Conservation (phyloP, 1,284 basidiomycete species). For the Malassezia caprae region DNA sequence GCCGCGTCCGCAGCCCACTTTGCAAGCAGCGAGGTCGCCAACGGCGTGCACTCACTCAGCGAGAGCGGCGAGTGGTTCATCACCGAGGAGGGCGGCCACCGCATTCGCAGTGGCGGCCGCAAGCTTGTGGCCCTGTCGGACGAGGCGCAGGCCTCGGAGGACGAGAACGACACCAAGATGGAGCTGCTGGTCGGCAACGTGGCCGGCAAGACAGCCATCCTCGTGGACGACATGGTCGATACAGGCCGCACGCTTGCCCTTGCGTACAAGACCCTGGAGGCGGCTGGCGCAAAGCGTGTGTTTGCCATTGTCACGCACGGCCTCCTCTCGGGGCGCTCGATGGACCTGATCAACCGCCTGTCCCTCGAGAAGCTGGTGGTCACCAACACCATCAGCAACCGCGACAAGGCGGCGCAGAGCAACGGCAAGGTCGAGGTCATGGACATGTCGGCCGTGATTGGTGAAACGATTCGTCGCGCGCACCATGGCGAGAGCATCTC, state of each 20-base stretch:
- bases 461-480: constrained; percentile 88
- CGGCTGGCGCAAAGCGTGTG: constrained; percentile 76
- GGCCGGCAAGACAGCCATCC: constrained; percentile 78
- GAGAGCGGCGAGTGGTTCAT: constrained; percentile 48
- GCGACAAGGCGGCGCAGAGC: constrained; percentile 50
- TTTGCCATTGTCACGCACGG: constrained; percentile 89
- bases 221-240: constrained; percentile 98
- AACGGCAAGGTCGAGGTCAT: constrained; percentile 55
- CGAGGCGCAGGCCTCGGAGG: constrained; percentile 26
- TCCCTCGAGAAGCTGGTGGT: constrained; percentile 81
- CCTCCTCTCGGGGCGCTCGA: constrained; percentile 72
- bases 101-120: constrained; percentile 29
- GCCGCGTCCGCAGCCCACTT: constrained; percentile 1
- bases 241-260: constrained; percentile 77
- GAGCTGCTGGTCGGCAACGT: constrained; percentile 97
- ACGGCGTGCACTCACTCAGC: constrained; percentile 48
- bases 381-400: constrained; percentile 67
- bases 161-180: constrained; percentile 56
- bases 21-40: constrained; percentile 26
- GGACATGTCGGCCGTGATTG: constrained; percentile 80
- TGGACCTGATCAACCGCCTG: constrained; percentile 64
- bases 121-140: constrained; percentile 12
- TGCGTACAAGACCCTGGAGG: constrained; percentile 71
- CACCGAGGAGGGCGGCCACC: constrained; percentile 38
- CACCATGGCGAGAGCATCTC: constrained; percentile 74